Conservation (phyloP, 768 basidiomycete species). For the Russula ochroleuca region DNA sequence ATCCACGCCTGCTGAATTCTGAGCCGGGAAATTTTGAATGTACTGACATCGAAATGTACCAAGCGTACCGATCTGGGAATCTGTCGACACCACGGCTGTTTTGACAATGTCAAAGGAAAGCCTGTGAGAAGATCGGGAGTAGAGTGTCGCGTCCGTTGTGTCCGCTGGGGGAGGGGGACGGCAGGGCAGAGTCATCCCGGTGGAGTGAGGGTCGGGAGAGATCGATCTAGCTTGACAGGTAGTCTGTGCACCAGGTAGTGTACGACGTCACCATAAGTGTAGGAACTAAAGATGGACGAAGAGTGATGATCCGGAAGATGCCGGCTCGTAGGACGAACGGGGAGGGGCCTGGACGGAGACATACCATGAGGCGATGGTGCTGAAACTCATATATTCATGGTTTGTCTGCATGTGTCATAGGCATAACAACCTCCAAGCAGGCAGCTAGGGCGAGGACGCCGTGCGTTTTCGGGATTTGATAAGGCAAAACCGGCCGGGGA, state of each 20-base stretch:
- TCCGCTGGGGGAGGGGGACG: slow-evolving; percentile 26
- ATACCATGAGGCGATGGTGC: slow-evolving; percentile 73
- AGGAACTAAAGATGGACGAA: slow-evolving; percentile 66
- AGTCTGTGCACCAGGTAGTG: slow-evolving; percentile 68
- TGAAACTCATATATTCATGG: slow-evolving; percentile 54
- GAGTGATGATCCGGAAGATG: slow-evolving; percentile 43
- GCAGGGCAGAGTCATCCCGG: slow-evolving; percentile 33
- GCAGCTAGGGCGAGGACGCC: slow-evolving; percentile 79
- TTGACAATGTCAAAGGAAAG: slow-evolving; percentile 88
- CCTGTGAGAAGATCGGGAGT: slow-evolving; percentile 62
- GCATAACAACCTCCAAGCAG: slow-evolving; percentile 82
- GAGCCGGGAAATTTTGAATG: not conserved
- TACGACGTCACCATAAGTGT: slow-evolving; percentile 76
- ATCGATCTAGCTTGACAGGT: slow-evolving; percentile 61
- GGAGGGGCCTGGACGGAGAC: slow-evolving; percentile 50
- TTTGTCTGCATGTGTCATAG: slow-evolving; percentile 71
- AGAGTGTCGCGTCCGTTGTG: not conserved
- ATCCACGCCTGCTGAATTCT: slow-evolving; percentile 72
- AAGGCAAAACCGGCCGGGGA: slow-evolving; percentile 65
- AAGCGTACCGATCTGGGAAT: slow-evolving; percentile 69
- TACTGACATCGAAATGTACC: not conserved
- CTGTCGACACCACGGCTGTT: slow-evolving; percentile 70
- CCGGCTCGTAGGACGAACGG: slow-evolving; percentile 40
- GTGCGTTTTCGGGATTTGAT: slow-evolving; percentile 73
- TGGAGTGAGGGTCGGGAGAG: slow-evolving; percentile 36